Evolutionary conservation across 345 rosid species (phyloP).

Genomic region (Turritis glabra): DNA sequence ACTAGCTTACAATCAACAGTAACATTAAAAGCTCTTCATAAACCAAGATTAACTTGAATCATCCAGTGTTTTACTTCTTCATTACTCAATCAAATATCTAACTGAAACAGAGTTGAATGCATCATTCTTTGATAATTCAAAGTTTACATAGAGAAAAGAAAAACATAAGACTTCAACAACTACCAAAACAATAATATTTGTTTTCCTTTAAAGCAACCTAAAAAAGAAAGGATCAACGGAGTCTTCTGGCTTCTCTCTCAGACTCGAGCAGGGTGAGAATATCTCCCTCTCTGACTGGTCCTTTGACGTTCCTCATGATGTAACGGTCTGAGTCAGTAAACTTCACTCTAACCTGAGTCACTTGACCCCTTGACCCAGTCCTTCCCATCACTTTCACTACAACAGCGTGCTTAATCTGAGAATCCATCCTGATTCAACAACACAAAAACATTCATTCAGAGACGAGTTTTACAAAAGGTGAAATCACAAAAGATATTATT

Average conservation of each 20-base stretch:
- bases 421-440: slow-evolving; percentile 60
- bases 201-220: neutral
- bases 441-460: neutral
- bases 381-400: slow-evolving; percentile 89
- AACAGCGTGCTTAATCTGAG: slow-evolving; percentile 70
- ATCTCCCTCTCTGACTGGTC: slow-evolving; percentile 42
- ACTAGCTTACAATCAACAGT: too few species aligned
- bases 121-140: neutral
- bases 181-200: neutral
- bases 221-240: slow-evolving; percentile 24
- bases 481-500: neutral
- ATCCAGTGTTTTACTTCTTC: neutral
- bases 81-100: neutral
- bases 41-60: neutral
- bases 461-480: neutral
- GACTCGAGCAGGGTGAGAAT: slow-evolving; percentile 44
- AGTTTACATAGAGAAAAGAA: neutral
- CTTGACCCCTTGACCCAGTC: slow-evolving; percentile 90
- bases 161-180: neutral
- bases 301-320: slow-evolving; percentile 31
- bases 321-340: slow-evolving; percentile 46
- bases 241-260: slow-evolving; percentile 46
- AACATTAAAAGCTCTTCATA: too few species aligned
- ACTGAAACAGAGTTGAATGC: neutral
- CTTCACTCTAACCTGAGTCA: slow-evolving; percentile 87